These are phyloP conservation scores for Mucor sp. DNA, from an alignment of 371 early-diverging fungal genomes.

Conservation along the genomic window DNA sequence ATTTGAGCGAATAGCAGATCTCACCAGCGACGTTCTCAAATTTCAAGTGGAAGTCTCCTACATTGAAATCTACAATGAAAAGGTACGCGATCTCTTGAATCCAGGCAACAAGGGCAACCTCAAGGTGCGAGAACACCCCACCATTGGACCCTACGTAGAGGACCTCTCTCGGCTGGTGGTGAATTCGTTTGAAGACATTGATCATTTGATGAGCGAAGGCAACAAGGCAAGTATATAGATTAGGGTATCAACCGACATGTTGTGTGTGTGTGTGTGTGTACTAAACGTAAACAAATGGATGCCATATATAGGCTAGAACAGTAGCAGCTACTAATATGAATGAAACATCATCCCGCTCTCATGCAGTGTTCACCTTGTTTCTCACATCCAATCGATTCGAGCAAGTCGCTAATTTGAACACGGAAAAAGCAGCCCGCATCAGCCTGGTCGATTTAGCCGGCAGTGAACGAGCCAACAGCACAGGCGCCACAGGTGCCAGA, in stretches of 20 bases:
- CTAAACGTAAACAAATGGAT: conserved; percentile 24
- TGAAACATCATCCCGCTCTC: conserved; percentile 85
- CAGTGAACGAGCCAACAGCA: conserved; percentile 91
- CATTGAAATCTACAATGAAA: conserved; percentile 82
- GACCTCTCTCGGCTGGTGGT: conserved; percentile 82
- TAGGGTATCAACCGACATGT: neutral
- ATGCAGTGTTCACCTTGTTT: conserved; percentile 88
- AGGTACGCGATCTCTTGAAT: conserved; percentile 84
- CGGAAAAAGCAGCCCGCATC: conserved; percentile 73
- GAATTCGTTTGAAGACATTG: conserved; percentile 68
- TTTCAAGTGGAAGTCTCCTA: conserved; percentile 80
- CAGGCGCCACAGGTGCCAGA: conserved; percentile 90
- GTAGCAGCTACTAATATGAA: conserved; percentile 96
- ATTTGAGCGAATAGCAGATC: conserved; percentile 60
- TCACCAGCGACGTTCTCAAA: conserved; percentile 44
- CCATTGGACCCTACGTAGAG: conserved; percentile 86
- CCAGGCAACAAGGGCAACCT: conserved; percentile 71
- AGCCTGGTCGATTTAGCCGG: conserved; percentile 87
- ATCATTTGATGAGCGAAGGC: conserved; percentile 80
- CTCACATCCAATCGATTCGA: conserved; percentile 65
- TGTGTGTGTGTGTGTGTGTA: no score
- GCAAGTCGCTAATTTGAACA: conserved; percentile 52
- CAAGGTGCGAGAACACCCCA: conserved; percentile 83
- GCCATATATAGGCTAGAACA: conserved; percentile 60
- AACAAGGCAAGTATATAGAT: conserved; percentile 47